Evolutionary conservation across 192 early-diverging fungal species (phyloP).

Genomic region (Allomyces arbusculus): DNA sequence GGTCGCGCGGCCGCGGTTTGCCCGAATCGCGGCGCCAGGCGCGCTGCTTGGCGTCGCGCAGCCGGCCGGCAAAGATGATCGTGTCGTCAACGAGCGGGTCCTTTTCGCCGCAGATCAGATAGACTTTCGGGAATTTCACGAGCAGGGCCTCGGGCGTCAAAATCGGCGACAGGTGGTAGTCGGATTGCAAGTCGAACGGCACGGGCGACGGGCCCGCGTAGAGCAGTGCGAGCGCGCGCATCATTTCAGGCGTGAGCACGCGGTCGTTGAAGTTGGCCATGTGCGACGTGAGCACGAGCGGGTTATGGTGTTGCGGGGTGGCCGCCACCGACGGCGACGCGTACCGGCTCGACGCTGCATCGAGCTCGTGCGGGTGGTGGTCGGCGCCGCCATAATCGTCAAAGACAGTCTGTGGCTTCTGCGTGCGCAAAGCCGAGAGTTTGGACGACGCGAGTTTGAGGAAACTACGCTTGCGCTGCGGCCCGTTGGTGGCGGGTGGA

Average conservation of each 20-base stretch:
- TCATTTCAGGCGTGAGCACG: constrained; percentile 1
- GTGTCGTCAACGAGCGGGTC: constrained; percentile 97
- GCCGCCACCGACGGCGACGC: too few relatives aligned
- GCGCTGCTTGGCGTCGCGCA: constrained; percentile 60
- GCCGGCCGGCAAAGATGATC: constrained; percentile 65
- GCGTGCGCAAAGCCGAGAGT: background rate
- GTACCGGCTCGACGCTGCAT: background rate
- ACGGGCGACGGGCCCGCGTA: constrained; percentile 65
- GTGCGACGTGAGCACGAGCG: constrained; percentile 26
- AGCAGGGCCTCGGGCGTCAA: constrained; percentile 67
- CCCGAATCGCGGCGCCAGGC: constrained; percentile 8
- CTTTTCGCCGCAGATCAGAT: constrained; percentile 83
- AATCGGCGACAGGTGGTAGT: constrained; percentile 72
- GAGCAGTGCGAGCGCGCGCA: constrained; percentile 52
- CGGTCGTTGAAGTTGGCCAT: constrained; percentile 62
- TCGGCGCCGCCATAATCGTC: constrained; percentile 14
- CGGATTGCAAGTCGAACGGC: constrained; percentile 45
- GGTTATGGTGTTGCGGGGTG: constrained; percentile 14
- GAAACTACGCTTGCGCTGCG: background rate
- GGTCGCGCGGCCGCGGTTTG: constrained; percentile 5
- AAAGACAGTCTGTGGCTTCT: background rate
- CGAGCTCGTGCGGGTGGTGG: constrained; percentile 54
- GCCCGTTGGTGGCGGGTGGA: too few relatives aligned
- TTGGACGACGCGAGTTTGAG: background rate
- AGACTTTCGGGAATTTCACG: constrained; percentile 73